These are phyloP conservation scores for Phaffia tasmanica DNA, from an alignment of 768 basidiomycete species.

Conservation along the genomic window DNA sequence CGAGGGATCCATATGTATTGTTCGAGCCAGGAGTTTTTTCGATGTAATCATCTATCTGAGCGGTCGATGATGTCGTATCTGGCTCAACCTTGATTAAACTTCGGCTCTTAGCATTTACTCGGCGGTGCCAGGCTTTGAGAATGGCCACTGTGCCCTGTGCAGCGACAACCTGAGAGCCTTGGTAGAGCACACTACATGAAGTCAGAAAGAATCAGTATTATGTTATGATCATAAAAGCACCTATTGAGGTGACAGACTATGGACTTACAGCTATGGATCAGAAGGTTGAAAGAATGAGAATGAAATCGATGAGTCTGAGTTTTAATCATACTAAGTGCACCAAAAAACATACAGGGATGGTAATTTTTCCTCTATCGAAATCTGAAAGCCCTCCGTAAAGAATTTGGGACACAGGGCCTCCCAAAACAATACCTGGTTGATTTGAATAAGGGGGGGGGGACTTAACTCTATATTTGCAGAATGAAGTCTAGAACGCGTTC, in stretches of 20 bases:
- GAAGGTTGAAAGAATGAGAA: too few species aligned
- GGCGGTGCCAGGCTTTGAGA: slow-evolving; percentile 29
- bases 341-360: slow-evolving; percentile 28
- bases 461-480: background rate
- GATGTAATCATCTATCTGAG: too few species aligned
- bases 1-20: too few species aligned
- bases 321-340: too few species aligned
- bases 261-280: too few species aligned
- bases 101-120: slow-evolving; percentile 20
- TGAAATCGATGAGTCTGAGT: too few species aligned
- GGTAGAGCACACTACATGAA: slow-evolving; percentile 29
- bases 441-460: background rate
- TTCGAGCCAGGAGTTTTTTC: too few species aligned
- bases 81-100: background rate
- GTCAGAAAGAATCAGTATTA: too few species aligned
- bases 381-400: slow-evolving; percentile 30
- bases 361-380: slow-evolving; percentile 27
- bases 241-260: too few species aligned
- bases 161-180: slow-evolving; percentile 32
- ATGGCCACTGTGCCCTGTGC: slow-evolving; percentile 31
- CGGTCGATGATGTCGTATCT: too few species aligned
- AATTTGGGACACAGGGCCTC: slow-evolving; percentile 28
- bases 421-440: slow-evolving; percentile 17
- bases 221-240: too few species aligned
- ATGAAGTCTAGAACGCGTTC: too few species aligned